Evolutionary conservation across 176 grass and related monocot genomes (phyloP).

Genomic region (Carex kokanica): DNA sequence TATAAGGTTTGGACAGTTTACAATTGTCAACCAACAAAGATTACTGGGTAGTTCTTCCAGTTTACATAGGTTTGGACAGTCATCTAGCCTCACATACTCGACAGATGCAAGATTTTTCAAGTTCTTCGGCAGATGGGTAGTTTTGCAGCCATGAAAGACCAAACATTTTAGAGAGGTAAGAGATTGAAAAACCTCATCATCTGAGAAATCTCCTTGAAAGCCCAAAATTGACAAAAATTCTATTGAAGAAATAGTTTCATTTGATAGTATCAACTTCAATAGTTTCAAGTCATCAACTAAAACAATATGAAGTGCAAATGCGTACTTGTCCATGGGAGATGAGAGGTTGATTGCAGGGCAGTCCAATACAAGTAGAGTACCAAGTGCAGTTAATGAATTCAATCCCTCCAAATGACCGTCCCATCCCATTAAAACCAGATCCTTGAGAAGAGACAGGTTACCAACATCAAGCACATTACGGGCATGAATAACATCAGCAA

Average conservation of each 20-base stretch:
- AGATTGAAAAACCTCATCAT: not conserved
- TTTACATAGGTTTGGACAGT: not conserved
- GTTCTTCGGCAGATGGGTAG: not conserved
- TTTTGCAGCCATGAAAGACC: not conserved
- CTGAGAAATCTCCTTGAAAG: not conserved
- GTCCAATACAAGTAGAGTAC: no score
- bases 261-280: not conserved
- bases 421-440: not conserved
- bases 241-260: conserved; percentile 1
- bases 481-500: not conserved
- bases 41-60: no score
- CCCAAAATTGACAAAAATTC: not conserved
- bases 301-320: not conserved
- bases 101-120: not conserved
- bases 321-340: not conserved
- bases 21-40: no score
- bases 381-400: not conserved
- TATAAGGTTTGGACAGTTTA: no score
- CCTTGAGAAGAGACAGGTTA: not conserved
- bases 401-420: not conserved
- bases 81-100: not conserved
- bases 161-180: not conserved
- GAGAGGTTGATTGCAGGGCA: no score
- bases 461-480: not conserved
- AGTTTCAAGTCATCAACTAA: not conserved